phyloP scores from a whole-genome alignment of 176 grass and related monocot genomes.

The Hordeum marinum region DNA sequence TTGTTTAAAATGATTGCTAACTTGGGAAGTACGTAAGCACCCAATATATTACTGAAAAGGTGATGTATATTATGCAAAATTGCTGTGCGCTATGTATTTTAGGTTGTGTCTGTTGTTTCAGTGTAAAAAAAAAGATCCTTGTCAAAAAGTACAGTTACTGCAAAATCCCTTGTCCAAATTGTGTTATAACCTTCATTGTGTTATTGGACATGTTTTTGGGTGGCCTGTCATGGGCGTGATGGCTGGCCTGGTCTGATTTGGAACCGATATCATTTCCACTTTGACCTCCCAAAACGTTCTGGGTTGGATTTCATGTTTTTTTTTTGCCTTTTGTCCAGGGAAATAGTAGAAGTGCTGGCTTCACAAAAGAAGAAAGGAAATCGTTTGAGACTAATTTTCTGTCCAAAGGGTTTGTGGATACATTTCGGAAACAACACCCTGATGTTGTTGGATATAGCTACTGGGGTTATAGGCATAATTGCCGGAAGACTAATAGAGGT shows the following conservation, averaged over 20 bases:
- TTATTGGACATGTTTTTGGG: not conserved
- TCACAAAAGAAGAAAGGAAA: slow-evolving; percentile 60
- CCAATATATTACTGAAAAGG: not conserved
- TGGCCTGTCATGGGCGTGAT: not conserved
- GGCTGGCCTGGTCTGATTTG: not conserved
- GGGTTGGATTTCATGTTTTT: not conserved
- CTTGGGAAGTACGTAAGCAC: not conserved
- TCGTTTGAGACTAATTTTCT: slow-evolving; percentile 61
- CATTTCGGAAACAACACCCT: slow-evolving; percentile 56
- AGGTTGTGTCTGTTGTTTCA: not conserved
- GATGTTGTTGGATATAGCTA: slow-evolving; percentile 60
- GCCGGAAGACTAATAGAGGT: slow-evolving; percentile 65
- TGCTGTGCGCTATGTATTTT: not conserved
- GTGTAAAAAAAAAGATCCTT: not conserved
- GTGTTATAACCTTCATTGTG: not conserved
- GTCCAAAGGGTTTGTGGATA: slow-evolving; percentile 65
- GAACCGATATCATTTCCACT: not conserved
- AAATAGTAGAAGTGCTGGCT: slow-evolving; percentile 62
- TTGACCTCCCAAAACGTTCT: not conserved
- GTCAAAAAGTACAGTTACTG: not conserved
- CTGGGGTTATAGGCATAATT: slow-evolving; percentile 60
- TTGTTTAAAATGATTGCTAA: not conserved
- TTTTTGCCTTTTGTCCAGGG: slow-evolving; percentile 27
- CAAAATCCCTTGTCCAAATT: not conserved
- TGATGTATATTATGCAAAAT: not conserved